These are phyloP conservation scores for Pichia sp. DNA, from an alignment of 1,139 yeast species.

Conservation along the genomic window DNA sequence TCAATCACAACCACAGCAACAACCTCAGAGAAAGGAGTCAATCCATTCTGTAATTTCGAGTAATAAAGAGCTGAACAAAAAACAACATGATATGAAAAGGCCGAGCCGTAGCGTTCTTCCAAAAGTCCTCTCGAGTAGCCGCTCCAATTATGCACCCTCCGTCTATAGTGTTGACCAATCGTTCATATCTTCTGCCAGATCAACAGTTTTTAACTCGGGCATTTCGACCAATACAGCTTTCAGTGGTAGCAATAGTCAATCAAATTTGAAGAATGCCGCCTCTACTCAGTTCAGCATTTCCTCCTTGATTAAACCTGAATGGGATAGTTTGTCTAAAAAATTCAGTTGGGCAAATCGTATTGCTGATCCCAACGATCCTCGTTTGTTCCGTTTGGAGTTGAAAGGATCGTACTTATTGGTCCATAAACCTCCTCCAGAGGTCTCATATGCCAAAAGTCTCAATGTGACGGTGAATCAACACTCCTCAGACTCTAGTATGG, in stretches of 20 bases:
- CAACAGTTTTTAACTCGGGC: background rate
- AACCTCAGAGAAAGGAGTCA: conserved; percentile 5
- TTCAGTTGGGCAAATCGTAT: conserved; percentile 46
- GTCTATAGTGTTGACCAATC: conserved; percentile 3
- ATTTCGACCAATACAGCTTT: background rate
- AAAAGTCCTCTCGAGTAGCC: background rate
- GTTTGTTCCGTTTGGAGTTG: conserved; percentile 57
- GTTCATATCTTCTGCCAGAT: background rate
- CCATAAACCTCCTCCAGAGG: conserved; percentile 49
- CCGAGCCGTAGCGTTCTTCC: conserved; percentile 4
- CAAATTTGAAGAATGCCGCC: background rate
- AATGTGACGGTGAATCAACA: conserved; percentile 6
- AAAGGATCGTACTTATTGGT: conserved; percentile 59
- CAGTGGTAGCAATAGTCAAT: background rate
- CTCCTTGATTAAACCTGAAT: conserved; percentile 26
- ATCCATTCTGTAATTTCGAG: conserved; percentile 1
- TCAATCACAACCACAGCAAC: background rate
- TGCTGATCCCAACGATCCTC: conserved; percentile 40
- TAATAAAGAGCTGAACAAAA: background rate
- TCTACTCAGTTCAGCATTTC: background rate
- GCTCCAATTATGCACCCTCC: conserved; percentile 2
- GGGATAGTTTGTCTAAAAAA: conserved; percentile 39
- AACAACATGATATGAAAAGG: conserved; percentile 9
- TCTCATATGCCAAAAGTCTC: conserved; percentile 45
- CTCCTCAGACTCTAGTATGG: background rate